Conservation (phyloP, 1,284 basidiomycete species). For the Cutaneotrichosporon spelunceum region DNA sequence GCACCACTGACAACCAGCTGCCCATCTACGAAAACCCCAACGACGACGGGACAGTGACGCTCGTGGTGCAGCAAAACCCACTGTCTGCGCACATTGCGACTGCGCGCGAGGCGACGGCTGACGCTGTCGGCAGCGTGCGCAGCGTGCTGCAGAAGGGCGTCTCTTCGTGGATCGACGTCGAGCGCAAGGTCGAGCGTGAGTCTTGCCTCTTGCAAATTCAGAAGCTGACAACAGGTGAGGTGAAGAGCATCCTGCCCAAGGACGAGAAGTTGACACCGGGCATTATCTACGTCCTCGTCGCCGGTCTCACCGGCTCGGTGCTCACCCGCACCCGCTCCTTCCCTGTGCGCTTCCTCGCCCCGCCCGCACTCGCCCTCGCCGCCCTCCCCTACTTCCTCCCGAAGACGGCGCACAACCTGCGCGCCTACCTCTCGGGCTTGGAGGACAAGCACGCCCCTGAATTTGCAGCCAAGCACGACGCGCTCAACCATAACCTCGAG, state of each 20-base stretch:
- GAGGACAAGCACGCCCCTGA: conserved; percentile 68
- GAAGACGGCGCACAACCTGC: conserved; percentile 67
- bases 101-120: conserved; percentile 60
- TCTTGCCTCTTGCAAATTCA: conserved; percentile 28
- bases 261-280: conserved; percentile 81
- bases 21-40: conserved; percentile 70
- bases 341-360: conserved; percentile 64
- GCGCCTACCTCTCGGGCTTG: conserved; percentile 63
- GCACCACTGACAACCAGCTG: conserved; percentile 55
- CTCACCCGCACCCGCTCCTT: conserved; percentile 71
- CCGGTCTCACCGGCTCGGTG: conserved; percentile 80
- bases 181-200: conserved; percentile 77
- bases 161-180: conserved; percentile 73
- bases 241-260: conserved; percentile 74
- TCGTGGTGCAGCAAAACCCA: conserved; percentile 67
- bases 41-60: conserved; percentile 56
- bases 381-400: conserved; percentile 77
- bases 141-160: conserved; percentile 66
- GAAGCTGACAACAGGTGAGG: conserved; percentile 58
- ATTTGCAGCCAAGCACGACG: conserved; percentile 65
- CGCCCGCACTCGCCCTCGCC: conserved; percentile 64
- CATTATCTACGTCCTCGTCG: conserved; percentile 79
- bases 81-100: conserved; percentile 69
- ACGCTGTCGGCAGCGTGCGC: conserved; percentile 59
- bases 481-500: conserved; percentile 61